These are phyloP conservation scores for Isatis lusitanica DNA, from an alignment of 441 rosid species.

Conservation along the genomic window DNA sequence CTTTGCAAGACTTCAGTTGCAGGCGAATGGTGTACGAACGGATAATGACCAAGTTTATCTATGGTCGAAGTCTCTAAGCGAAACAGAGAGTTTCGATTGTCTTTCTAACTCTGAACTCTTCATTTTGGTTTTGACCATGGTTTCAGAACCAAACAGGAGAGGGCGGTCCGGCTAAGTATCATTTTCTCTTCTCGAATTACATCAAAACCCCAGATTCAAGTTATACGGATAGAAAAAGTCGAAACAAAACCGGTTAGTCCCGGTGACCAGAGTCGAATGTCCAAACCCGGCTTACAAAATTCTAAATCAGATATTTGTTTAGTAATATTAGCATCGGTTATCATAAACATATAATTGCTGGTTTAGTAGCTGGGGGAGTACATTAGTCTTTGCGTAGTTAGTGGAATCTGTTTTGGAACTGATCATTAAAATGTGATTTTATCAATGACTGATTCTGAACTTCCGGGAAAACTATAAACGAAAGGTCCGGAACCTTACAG, in stretches of 20 bases:
- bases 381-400: too few species aligned
- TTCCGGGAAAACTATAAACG: too few species aligned
- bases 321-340: too few species aligned
- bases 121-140: neutral
- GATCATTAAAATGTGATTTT: too few species aligned
- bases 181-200: neutral
- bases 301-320: neutral
- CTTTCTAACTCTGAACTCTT: neutral
- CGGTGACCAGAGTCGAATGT: neutral
- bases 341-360: too few species aligned
- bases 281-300: neutral
- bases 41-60: constrained; percentile 14
- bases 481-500: too few species aligned
- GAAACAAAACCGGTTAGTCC: neutral
- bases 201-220: neutral
- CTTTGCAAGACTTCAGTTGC: neutral
- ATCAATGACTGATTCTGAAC: too few species aligned
- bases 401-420: too few species aligned
- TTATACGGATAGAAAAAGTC: neutral
- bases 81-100: neutral
- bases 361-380: too few species aligned
- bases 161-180: neutral
- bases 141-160: neutral
- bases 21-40: neutral
- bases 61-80: neutral